Evolutionary conservation across 306 rosid genomes (phyloP), one percentile per base, ranked within the genome.

Genomic region (Pyrus bretschneideri): DNA sequence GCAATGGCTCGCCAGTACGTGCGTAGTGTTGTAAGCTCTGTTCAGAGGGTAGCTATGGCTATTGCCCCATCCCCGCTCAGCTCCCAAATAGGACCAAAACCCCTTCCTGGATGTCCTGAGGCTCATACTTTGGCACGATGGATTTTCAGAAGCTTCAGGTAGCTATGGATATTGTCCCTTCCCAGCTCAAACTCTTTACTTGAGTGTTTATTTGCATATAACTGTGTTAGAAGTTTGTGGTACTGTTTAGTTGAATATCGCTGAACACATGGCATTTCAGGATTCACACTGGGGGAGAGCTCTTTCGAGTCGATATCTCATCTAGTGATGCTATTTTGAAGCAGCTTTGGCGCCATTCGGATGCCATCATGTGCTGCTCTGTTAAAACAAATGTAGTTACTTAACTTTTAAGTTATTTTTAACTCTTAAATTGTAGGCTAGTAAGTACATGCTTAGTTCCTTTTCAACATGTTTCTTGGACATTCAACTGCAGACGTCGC

Each of bases 1-100:
- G 92, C 96, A 6, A 95, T 95, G 99, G 99, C 99, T 69, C 99
- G 99, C 55, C 99, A 95, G 76, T 95, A 91, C 19, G 97, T 95
- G 71, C 97, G 99, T 3, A 82, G 93, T 72, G 93, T 95, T 70
- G 97, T 95, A 35, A 96, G 90, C 71, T 92, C 99, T 5, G 99
- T 95, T 69, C 99, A 95, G 80, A 88, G 99, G 78, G 99, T 95
- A 76, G 96, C 99, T 71, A 95, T 92, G 99, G 99, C 98, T 22
- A 95, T 95, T 69, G 86, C 99, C 74, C 99, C 99, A 5, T 90
- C 97, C 22, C 81, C 81, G 15, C 87, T 89, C 54, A 78, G 86
- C 84, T 78, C 93, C 14, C 93, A 86, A 21, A 62, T 83, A 13
- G 96, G 85, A n/a, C 87, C 97, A 14, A 95, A 92, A 71, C 51